Conservation (phyloP, 352 stramenopile genomes). For the Phytophthora sansomeana region DNA sequence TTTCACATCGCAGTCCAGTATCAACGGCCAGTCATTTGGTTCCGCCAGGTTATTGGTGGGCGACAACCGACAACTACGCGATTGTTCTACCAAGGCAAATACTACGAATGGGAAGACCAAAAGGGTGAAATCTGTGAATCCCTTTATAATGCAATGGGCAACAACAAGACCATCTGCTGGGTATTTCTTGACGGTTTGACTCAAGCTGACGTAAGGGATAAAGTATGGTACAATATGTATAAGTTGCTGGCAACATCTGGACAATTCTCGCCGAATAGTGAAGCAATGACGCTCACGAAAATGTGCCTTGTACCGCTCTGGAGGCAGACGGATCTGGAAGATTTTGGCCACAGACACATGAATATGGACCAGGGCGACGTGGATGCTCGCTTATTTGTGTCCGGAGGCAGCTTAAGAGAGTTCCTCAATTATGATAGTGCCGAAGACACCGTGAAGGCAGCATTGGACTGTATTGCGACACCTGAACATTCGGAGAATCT, state of each 20-base stretch:
- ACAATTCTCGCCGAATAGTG: conserved; percentile 8
- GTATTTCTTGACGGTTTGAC: no score
- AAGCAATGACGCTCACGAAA: neutral
- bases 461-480: neutral
- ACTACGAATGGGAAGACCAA: conserved; percentile 7
- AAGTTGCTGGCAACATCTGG: conserved; percentile 11
- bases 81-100: conserved; percentile 11
- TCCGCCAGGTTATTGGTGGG: neutral
- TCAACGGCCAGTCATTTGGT: conserved; percentile 7
- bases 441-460: neutral
- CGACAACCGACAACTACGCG: neutral
- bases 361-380: neutral
- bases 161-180: no score
- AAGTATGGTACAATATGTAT: neutral
- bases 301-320: no score
- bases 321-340: conserved; percentile 4
- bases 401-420: conserved; percentile 5
- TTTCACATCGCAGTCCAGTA: conserved; percentile 6
- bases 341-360: neutral
- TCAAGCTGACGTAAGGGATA: neutral
- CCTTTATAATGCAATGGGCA: neutral
- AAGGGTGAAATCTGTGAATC: neutral
- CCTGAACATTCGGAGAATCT: neutral
- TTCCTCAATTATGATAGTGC: conserved; percentile 9
- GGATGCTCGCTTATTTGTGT: conserved; percentile 3